Conservation (phyloP, 1,284 basidiomycete species). For the Limonomyces culmigenus region DNA sequence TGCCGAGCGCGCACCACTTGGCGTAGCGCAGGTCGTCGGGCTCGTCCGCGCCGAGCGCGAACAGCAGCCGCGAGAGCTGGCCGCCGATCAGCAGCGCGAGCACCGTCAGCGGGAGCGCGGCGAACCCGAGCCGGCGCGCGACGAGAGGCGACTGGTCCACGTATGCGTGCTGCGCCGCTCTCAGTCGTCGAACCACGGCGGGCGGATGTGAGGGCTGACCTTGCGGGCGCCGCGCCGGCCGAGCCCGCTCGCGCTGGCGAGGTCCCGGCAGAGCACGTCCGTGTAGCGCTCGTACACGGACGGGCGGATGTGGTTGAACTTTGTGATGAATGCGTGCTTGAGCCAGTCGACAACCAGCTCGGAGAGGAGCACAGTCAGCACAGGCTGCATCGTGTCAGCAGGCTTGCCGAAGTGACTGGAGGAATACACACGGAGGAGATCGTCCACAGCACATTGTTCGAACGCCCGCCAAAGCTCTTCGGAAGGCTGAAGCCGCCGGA, state of each 20-base stretch:
- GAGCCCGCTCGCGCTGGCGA: conserved; percentile 67
- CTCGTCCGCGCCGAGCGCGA: conserved; percentile 26
- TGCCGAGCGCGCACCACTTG: conserved; percentile 48
- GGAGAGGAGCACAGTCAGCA: conserved; percentile 78
- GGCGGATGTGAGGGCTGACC: conserved; percentile 18
- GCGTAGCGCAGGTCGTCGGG: conserved; percentile 34
- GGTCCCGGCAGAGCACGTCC: conserved; percentile 90
- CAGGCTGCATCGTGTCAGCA: conserved; percentile 45
- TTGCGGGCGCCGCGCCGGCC: conserved; percentile 53
- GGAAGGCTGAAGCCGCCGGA: conserved; percentile 57
- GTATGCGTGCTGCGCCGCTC: conserved; percentile 53
- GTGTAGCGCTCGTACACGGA: conserved; percentile 92
- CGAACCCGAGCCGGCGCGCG: conserved; percentile 85
- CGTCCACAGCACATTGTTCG: conserved; percentile 69
- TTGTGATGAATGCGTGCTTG: conserved; percentile 98
- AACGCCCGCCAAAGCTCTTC: conserved; percentile 72
- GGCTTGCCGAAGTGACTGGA: not conserved
- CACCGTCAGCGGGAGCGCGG: conserved; percentile 83
- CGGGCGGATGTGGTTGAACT: conserved; percentile 92
- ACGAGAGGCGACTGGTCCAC: conserved; percentile 95
- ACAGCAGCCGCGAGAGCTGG: conserved; percentile 60
- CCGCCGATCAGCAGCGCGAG: conserved; percentile 78
- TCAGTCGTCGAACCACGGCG: conserved; percentile 3
- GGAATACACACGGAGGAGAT: conserved; percentile 66
- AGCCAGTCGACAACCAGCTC: conserved; percentile 98